A percentile compares a stretch with the other conserved stretches of the same genome.
phyloP scores from a whole-genome alignment of 495 filamentous ascomycete genomes.

The Neurospora tetraspora region DNA sequence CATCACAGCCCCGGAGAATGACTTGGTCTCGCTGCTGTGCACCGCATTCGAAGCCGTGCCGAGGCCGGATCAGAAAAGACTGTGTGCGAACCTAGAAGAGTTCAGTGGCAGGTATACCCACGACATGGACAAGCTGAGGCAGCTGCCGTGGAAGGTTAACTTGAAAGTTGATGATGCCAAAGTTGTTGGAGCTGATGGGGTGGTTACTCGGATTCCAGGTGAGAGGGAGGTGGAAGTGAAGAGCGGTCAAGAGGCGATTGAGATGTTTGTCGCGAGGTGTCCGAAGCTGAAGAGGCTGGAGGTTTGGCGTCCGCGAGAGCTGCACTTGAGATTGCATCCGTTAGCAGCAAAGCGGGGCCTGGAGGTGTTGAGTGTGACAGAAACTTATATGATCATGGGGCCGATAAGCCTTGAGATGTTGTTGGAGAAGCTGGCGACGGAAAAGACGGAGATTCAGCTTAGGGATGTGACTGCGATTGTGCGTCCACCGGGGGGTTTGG shows the following conservation, averaged over 20 bases:
- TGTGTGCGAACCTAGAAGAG: background rate
- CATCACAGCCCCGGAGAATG: background rate
- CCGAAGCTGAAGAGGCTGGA: background rate
- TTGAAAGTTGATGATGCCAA: too few relatives aligned
- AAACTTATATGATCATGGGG: too few relatives aligned
- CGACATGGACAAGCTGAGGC: too few relatives aligned
- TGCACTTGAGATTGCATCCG: background rate
- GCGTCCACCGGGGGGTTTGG: too few relatives aligned
- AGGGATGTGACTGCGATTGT: background rate
- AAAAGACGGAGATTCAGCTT: background rate
- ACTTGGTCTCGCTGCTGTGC: background rate
- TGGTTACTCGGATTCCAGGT: too few relatives aligned
- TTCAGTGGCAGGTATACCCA: background rate
- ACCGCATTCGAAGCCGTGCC: background rate
- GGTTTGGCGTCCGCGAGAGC: too few relatives aligned
- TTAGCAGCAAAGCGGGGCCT: background rate
- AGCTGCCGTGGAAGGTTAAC: too few relatives aligned
- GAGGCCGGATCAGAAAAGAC: too few relatives aligned
- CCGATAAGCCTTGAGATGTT: too few relatives aligned
- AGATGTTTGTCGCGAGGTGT: background rate
- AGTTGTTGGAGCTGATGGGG: too few relatives aligned
- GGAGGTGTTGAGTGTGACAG: background rate
- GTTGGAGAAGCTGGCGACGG: background rate
- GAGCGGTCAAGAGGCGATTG: background rate
- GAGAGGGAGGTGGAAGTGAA: background rate